phyloP scores from a whole-genome alignment of 441 rosid genomes.

The Arabidopsis hybrid region DNA sequence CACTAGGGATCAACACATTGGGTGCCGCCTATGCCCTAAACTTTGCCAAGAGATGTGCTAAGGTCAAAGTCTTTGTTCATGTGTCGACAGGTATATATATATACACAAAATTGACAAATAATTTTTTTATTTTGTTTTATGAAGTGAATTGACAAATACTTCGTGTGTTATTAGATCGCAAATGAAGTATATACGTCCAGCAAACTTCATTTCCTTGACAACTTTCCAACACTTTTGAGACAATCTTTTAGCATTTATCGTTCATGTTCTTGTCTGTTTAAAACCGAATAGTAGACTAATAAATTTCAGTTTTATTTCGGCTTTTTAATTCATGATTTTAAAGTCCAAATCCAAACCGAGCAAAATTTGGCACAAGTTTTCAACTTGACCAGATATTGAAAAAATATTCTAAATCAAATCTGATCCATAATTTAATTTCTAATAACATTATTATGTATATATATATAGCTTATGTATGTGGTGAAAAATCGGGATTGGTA shows the following conservation, averaged over 20 bases:
- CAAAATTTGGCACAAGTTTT: not conserved
- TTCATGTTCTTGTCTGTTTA: not conserved
- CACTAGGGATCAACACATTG: conserved; percentile 69
- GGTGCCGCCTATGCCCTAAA: conserved; percentile 64
- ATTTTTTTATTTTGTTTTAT: not conserved
- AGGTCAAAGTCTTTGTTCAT: conserved; percentile 61
- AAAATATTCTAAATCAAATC: not conserved
- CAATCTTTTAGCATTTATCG: not conserved
- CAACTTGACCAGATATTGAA: not conserved
- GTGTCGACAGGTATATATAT: conserved; percentile 73
- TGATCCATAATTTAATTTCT: not conserved
- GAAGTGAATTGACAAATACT: too few relatives aligned
- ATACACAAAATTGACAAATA: not conserved
- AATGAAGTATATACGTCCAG: not conserved
- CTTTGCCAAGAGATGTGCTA: conserved; percentile 71
- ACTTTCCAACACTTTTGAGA: not conserved
- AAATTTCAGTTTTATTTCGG: not conserved
- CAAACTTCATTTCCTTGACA: not conserved
- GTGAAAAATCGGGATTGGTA: conserved; percentile 73
- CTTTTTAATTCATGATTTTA: not conserved
- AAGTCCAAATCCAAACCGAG: too few relatives aligned
- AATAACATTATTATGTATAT: conserved; percentile 2
- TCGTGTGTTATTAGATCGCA: not conserved
- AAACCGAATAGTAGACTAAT: not conserved
- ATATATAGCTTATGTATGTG: conserved; percentile 77